Conservation (phyloP, 2,329 filamentous ascomycete genomes). For the Sporothrix humicola region DNA sequence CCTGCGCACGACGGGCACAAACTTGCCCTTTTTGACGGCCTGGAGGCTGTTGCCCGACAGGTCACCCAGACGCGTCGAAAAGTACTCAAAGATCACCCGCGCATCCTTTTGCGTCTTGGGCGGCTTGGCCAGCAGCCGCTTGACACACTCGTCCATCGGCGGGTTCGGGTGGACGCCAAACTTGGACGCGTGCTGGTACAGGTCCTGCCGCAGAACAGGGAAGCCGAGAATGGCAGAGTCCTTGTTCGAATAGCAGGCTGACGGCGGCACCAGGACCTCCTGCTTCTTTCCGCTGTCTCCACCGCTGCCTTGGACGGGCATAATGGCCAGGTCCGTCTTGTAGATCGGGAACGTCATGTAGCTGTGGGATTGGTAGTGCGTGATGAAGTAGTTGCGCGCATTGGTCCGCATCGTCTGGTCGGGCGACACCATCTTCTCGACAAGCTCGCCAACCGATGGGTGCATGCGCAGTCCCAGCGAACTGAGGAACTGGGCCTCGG, state of each 20-base stretch:
- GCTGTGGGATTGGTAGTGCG: slow-evolving; percentile 76
- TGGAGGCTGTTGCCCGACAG: slow-evolving; percentile 66
- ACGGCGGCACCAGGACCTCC: slow-evolving; percentile 70
- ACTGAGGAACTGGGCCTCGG: slow-evolving; percentile 76
- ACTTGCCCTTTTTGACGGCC: slow-evolving; percentile 66
- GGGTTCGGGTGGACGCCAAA: slow-evolving; percentile 88
- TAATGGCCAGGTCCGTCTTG: slow-evolving; percentile 61
- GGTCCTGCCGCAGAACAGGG: slow-evolving; percentile 72
- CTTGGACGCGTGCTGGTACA: slow-evolving; percentile 80
- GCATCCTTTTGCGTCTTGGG: slow-evolving; percentile 72
- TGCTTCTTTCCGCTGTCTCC: slow-evolving; percentile 41
- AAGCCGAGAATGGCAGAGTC: slow-evolving; percentile 80
- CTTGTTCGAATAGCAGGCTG: slow-evolving; percentile 81
- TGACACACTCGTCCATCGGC: slow-evolving; percentile 75
- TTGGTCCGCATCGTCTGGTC: slow-evolving; percentile 65
- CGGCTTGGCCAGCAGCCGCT: slow-evolving; percentile 72
- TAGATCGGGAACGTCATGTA: slow-evolving; percentile 71
- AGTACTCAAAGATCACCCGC: slow-evolving; percentile 77
- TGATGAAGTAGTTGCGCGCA: slow-evolving; percentile 81
- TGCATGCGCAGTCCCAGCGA: slow-evolving; percentile 73
- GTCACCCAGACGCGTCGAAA: slow-evolving; percentile 77
- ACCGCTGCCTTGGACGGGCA: slow-evolving; percentile 70
- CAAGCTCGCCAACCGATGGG: slow-evolving; percentile 74
- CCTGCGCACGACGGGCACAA: slow-evolving; percentile 68
- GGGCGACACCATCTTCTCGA: slow-evolving; percentile 75